phyloP scores from a whole-genome alignment of 129 eudicot genomes.

The Pulicaria dysenterica region DNA sequence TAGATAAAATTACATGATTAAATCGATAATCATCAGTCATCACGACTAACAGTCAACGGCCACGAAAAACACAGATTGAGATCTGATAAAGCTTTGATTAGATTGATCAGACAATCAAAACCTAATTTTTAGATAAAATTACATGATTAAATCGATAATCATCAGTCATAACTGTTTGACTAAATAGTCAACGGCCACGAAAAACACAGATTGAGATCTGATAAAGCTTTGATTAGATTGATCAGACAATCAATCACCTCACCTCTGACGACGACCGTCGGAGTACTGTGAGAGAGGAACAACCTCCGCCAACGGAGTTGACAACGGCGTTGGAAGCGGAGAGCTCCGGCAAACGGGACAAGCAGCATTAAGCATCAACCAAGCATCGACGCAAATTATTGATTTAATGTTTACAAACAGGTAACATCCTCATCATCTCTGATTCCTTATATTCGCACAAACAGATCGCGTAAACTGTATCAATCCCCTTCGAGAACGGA shows the following conservation, averaged over 20 bases:
- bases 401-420: slow-evolving; percentile 77
- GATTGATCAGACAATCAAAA: neutral
- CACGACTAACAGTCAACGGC: slow-evolving; percentile 14
- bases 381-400: slow-evolving; percentile 79
- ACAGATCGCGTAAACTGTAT: slow-evolving; percentile 69
- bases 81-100: slow-evolving; percentile 5
- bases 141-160: too few relatives aligned
- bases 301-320: slow-evolving; percentile 89
- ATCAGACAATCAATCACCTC: too few relatives aligned
- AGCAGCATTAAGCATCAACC: slow-evolving; percentile 78
- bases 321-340: slow-evolving; percentile 92
- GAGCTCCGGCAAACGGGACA: slow-evolving; percentile 96
- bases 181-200: too few relatives aligned
- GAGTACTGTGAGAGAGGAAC: slow-evolving; percentile 82
- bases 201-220: too few relatives aligned
- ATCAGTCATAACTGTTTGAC: too few relatives aligned
- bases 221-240: too few relatives aligned
- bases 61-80: neutral
- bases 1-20: slow-evolving; percentile 4
- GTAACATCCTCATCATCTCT: slow-evolving; percentile 93
- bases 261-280: slow-evolving; percentile 58
- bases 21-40: slow-evolving; percentile 7
- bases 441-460: slow-evolving; percentile 73
- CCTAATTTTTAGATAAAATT: too few relatives aligned
- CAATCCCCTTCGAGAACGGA: slow-evolving; percentile 38